Evolutionary conservation across 345 rosid genomes (phyloP).

Genomic region (Cardamine chenopodiifolia): DNA sequence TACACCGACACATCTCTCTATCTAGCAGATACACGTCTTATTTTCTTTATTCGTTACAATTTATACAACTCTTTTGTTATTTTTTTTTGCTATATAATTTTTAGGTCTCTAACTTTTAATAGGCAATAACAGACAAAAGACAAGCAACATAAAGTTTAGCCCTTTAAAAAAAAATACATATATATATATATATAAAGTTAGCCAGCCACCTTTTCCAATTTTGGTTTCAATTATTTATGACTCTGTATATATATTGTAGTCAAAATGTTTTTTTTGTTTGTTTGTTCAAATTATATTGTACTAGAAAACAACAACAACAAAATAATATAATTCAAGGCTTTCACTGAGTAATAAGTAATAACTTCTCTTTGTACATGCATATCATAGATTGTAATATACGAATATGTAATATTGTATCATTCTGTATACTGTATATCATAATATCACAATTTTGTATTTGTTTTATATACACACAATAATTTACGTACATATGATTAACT

Average conservation of each 20-base stretch:
- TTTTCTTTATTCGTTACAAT: neutral
- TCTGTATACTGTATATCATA: neutral
- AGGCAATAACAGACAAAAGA: neutral
- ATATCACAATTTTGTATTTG: neutral
- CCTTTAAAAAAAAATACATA: too few relatives aligned
- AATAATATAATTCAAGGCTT: neutral
- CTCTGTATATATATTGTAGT: neutral
- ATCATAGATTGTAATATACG: neutral
- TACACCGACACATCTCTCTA: slow-evolving; percentile 29
- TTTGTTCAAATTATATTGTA: neutral
- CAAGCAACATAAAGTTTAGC: neutral
- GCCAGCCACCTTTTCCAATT: neutral
- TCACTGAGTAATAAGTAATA: neutral
- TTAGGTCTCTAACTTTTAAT: neutral
- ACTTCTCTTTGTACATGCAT: neutral
- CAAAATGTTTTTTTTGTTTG: neutral
- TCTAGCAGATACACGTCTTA: neutral
- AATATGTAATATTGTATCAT: neutral
- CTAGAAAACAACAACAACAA: neutral
- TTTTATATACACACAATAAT: neutral
- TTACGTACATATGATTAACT: slow-evolving; percentile 9
- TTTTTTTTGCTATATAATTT: neutral
- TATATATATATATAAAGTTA: too few relatives aligned
- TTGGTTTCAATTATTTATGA: neutral
- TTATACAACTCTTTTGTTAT: neutral